Evolutionary conservation across 2,329 filamentous ascomycete species (phyloP).

Genomic region (Fusarium sp.): DNA sequence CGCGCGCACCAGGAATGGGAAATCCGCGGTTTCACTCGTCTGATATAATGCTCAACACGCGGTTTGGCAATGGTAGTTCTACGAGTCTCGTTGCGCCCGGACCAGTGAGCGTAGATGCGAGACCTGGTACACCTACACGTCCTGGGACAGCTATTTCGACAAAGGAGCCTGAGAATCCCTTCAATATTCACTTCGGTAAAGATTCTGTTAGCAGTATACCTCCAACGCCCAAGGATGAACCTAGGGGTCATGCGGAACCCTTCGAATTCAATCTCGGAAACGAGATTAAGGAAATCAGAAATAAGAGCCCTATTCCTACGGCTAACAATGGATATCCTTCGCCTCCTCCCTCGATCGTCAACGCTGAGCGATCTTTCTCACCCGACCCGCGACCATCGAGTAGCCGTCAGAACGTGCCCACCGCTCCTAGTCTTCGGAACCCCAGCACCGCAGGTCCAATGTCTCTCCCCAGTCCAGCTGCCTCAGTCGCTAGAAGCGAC

Average conservation of each 20-base stretch:
- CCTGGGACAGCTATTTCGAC: constrained; percentile 53
- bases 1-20: constrained; percentile 45
- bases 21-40: constrained; percentile 52
- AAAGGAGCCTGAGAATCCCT: constrained; percentile 59
- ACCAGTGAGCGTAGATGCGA: constrained; percentile 11
- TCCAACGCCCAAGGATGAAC: constrained; percentile 37
- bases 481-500: constrained; percentile 57
- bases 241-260: constrained; percentile 57
- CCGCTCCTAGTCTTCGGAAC: constrained; percentile 45
- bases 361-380: constrained; percentile 47
- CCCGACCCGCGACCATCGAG: constrained; percentile 35
- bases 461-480: constrained; percentile 58
- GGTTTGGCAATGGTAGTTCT: constrained; percentile 53
- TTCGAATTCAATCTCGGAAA: constrained; percentile 53
- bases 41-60: constrained; percentile 55
- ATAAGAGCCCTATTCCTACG: constrained; percentile 11
- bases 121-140: constrained; percentile 46
- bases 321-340: constrained; percentile 52
- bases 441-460: constrained; percentile 47
- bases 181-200: constrained; percentile 61
- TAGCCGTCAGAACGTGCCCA: constrained; percentile 38
- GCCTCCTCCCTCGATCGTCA: constrained; percentile 54
- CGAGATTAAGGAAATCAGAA: constrained; percentile 23
- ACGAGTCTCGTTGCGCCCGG: constrained; percentile 52
- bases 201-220: constrained; percentile 45